A percentile compares a stretch with the other conserved stretches of the same genome.
phyloP scores from a whole-genome alignment of 306 rosid genomes.

The Echinosophora koreensis region DNA sequence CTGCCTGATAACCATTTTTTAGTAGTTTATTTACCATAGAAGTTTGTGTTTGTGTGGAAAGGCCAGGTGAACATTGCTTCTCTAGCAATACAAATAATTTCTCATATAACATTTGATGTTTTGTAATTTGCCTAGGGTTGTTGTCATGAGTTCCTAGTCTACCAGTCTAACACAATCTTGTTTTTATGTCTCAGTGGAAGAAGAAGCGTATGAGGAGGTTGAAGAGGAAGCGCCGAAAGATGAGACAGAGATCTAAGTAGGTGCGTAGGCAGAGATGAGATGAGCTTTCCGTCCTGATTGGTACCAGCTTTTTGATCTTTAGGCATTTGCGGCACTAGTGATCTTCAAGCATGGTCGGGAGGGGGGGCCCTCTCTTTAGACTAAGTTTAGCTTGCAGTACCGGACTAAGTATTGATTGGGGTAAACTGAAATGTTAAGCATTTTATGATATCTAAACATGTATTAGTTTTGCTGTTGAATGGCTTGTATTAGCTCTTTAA shows the following conservation, averaged over 20 bases:
- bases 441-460: constrained; percentile 21
- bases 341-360: constrained; percentile 2
- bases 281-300: constrained; percentile 22
- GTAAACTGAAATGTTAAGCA: constrained; percentile 17
- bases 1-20: background rate
- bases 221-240: constrained; percentile 98
- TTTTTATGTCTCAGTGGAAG: constrained; percentile 73
- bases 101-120: background rate
- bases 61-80: background rate
- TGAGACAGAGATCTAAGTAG: constrained; percentile 96
- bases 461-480: constrained; percentile 36
- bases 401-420: constrained; percentile 4
- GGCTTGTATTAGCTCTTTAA: constrained; percentile 12
- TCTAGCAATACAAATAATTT: background rate
- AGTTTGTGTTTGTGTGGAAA: background rate
- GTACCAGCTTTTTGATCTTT: constrained; percentile 10
- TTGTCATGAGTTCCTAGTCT: background rate
- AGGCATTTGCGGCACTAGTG: constrained; percentile 15
- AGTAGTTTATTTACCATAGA: background rate
- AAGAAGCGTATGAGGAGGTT: constrained; percentile 97
- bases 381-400: constrained; percentile 32
- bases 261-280: constrained; percentile 25
- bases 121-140: background rate
- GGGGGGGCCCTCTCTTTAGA: constrained; percentile 34
- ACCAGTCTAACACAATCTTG: constrained; percentile 21